Percentiles rank a stretch among this genome's conserved stretches.
phyloP scores from a whole-genome alignment of 169 alveolate species.

The Babesia bigemina region DNA sequence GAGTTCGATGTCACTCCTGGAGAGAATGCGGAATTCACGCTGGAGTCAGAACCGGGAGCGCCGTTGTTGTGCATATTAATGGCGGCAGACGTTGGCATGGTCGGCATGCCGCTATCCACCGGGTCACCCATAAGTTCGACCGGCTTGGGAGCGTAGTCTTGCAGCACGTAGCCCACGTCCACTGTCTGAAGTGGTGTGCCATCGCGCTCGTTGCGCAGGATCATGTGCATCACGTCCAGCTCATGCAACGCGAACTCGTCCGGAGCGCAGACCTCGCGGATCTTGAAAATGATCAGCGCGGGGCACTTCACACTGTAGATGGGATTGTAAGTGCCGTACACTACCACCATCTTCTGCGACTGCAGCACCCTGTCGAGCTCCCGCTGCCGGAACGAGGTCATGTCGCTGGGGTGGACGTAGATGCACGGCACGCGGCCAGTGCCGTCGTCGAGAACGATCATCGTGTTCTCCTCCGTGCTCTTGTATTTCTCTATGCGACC shows the following conservation, averaged over 20 bases:
- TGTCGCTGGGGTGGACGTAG: conserved; percentile 49
- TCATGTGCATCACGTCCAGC: conserved; percentile 58
- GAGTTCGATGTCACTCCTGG: neutral
- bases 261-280: conserved; percentile 41
- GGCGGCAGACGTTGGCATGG: conserved; percentile 7
- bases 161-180: conserved; percentile 24
- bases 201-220: conserved; percentile 44
- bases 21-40: neutral
- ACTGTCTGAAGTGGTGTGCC: neutral
- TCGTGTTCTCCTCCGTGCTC: conserved; percentile 50
- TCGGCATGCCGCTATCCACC: no score
- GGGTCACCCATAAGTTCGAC: neutral
- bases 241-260: conserved; percentile 62
- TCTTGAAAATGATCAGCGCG: conserved; percentile 52
- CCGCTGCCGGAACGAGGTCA: conserved; percentile 38
- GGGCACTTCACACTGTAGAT: conserved; percentile 56
- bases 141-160: conserved; percentile 10
- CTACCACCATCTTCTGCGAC: conserved; percentile 24
- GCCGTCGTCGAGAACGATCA: conserved; percentile 62
- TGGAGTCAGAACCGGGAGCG: neutral
- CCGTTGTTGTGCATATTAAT: neutral
- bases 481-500: conserved; percentile 44
- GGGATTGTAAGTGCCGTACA: conserved; percentile 68
- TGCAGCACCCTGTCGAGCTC: conserved; percentile 20
- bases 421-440: conserved; percentile 59